Evolutionary conservation across 495 filamentous ascomycete species (phyloP).

Genomic region (Annulohypoxylon stygium): DNA sequence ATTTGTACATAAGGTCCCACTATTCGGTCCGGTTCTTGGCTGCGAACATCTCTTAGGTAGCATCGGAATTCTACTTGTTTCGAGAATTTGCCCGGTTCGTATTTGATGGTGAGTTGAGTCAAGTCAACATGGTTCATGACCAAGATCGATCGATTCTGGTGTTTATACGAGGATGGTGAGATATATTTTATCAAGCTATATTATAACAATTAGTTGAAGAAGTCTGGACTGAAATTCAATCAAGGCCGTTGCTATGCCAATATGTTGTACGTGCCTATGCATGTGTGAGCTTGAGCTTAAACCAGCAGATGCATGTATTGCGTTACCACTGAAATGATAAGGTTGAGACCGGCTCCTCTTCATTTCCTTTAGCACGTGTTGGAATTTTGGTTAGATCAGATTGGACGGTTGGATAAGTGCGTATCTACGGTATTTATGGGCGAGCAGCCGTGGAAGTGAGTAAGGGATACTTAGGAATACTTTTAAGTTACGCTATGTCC

Average conservation of each 20-base stretch:
- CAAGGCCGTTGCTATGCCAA: slow-evolving; percentile 1
- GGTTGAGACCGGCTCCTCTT: slow-evolving; percentile 21
- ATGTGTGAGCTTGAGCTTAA: slow-evolving; percentile 12
- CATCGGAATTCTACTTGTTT: slow-evolving; percentile 33
- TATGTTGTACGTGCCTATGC: background rate
- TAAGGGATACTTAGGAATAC: slow-evolving; percentile 29
- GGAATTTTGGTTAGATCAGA: slow-evolving; percentile 24
- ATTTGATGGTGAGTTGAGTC: slow-evolving; percentile 11
- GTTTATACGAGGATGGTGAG: slow-evolving; percentile 32
- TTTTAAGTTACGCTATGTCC: slow-evolving; percentile 10
- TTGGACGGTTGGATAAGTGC: slow-evolving; percentile 18
- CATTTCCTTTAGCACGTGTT: slow-evolving; percentile 22
- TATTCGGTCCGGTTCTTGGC: slow-evolving; percentile 42
- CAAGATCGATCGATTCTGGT: slow-evolving; percentile 13
- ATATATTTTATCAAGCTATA: slow-evolving; percentile 12
- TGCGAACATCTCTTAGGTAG: slow-evolving; percentile 24
- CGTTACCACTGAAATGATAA: slow-evolving; percentile 18
- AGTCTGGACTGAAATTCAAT: slow-evolving; percentile 16
- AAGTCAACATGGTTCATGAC: slow-evolving; percentile 1
- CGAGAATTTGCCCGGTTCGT: slow-evolving; percentile 31
- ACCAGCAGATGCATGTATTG: background rate
- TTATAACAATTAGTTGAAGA: background rate
- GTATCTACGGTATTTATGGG: slow-evolving; percentile 6
- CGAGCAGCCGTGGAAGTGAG: background rate
- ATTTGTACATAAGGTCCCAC: slow-evolving; percentile 6